Conservation (phyloP, 805 yeast species). For the Spathaspora boniae region DNA sequence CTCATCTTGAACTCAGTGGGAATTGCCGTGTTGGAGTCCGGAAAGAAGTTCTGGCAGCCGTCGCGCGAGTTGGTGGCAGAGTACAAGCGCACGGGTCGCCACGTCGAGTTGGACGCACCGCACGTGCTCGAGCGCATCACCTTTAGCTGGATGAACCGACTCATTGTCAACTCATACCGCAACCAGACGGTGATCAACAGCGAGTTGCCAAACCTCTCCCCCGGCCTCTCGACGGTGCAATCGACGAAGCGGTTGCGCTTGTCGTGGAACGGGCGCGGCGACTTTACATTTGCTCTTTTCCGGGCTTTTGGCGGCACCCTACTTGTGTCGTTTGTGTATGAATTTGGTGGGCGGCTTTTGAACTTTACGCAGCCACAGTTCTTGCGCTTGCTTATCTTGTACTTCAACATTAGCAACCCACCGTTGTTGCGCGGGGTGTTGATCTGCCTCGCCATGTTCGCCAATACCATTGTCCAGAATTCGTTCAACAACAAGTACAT, state of each 20-base stretch:
- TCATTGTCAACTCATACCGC: constrained; percentile 37
- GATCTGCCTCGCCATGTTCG: constrained; percentile 62
- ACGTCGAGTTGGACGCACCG: constrained; percentile 17
- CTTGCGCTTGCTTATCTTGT: constrained; percentile 60
- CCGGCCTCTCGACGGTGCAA: constrained; percentile 19
- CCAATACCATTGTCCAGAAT: constrained; percentile 57
- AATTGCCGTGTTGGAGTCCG: constrained; percentile 41
- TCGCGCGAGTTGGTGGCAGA: constrained; percentile 31
- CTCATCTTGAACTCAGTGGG: constrained; percentile 24
- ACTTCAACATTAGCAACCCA: constrained; percentile 39
- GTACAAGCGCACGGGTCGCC: constrained; percentile 19
- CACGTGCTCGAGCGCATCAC: constrained; percentile 38
- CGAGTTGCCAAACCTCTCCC: constrained; percentile 29
- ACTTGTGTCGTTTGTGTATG: constrained; percentile 19
- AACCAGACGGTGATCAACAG: constrained; percentile 33
- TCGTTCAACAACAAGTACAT: constrained; percentile 67
- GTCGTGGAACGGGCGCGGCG: constrained; percentile 13
- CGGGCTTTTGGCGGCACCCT: constrained; percentile 26
- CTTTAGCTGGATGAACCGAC: constrained; percentile 46
- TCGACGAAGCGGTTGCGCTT: constrained; percentile 15
- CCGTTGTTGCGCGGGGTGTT: constrained; percentile 59
- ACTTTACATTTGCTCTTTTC: constrained; percentile 17
- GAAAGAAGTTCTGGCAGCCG: constrained; percentile 38
- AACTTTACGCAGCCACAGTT: constrained; percentile 82
- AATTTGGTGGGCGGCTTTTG: constrained; percentile 19